phyloP scores from a whole-genome alignment of 139 green algal species.

The Pycnococcus provasolii region DNA sequence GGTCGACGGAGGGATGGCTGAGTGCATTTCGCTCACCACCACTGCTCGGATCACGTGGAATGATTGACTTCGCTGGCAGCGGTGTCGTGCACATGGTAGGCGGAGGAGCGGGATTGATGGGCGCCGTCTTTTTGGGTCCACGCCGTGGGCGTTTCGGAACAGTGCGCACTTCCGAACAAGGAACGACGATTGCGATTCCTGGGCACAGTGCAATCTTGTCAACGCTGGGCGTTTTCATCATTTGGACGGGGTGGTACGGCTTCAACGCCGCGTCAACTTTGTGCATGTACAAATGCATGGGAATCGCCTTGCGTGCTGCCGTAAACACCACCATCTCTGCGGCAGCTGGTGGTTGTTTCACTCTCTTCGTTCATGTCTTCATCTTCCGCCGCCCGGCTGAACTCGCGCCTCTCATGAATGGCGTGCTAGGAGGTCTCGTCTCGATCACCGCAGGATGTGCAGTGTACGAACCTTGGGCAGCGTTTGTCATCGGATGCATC shows the following conservation, averaged over 20 bases:
- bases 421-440: conserved; percentile 58
- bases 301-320: conserved; percentile 22
- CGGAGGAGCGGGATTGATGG: conserved; percentile 21
- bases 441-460: conserved; percentile 46
- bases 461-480: conserved; percentile 65
- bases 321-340: conserved; percentile 55
- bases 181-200: conserved; percentile 15
- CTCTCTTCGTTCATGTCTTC: conserved; percentile 32
- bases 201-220: conserved; percentile 29
- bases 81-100: conserved; percentile 39
- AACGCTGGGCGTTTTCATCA: conserved; percentile 51
- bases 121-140: conserved; percentile 17
- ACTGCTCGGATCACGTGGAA: neutral
- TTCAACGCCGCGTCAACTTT: conserved; percentile 48
- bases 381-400: neutral
- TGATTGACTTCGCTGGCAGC: conserved; percentile 25
- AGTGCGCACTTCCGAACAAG: neutral
- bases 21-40: conserved; percentile 25
- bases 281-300: conserved; percentile 26
- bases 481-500: conserved; percentile 58
- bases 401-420: conserved; percentile 33
- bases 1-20: conserved; percentile 26
- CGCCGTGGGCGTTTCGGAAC: conserved; percentile 29
- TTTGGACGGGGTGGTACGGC: conserved; percentile 58
- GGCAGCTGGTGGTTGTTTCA: conserved; percentile 29